Conservation (phyloP, 2,329 filamentous ascomycete species). For the Bretziella fagacearum region DNA sequence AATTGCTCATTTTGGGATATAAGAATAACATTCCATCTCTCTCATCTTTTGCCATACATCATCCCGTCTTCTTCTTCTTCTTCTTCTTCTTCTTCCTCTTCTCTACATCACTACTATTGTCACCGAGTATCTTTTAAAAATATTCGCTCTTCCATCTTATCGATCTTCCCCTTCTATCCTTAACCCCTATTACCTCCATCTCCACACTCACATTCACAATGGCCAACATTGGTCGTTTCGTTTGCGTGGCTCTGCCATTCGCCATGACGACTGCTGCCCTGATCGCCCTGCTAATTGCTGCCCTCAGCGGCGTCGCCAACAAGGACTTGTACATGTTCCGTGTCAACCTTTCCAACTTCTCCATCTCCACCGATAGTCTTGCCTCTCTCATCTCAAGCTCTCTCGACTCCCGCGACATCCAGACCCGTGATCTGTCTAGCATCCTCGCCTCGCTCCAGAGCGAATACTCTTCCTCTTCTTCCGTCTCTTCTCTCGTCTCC, state of each 20-base stretch:
- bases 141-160: background rate
- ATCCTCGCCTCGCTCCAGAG: conserved; percentile 38
- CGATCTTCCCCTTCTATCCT: background rate
- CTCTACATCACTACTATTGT: background rate
- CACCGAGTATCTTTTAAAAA: background rate
- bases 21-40: background rate
- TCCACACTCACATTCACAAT: conserved; percentile 22
- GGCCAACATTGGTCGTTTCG: conserved; percentile 51
- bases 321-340: conserved; percentile 41
- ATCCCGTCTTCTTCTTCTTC: background rate
- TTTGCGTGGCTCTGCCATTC: conserved; percentile 81
- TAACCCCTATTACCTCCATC: background rate
- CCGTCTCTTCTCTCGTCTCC: conserved; percentile 21
- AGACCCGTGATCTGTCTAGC: conserved; percentile 29
- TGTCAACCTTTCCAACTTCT: conserved; percentile 40
- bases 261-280: conserved; percentile 61
- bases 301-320: conserved; percentile 38
- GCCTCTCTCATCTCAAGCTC: conserved; percentile 13
- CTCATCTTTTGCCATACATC: background rate
- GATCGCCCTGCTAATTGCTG: conserved; percentile 45
- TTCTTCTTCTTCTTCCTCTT: background rate
- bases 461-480: conserved; percentile 44
- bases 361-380: conserved; percentile 14
- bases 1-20: background rate
- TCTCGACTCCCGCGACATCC: conserved; percentile 24